These are phyloP conservation scores for Globisporangium perplexum DNA, from an alignment of 352 stramenopile species.

Conservation along the genomic window DNA sequence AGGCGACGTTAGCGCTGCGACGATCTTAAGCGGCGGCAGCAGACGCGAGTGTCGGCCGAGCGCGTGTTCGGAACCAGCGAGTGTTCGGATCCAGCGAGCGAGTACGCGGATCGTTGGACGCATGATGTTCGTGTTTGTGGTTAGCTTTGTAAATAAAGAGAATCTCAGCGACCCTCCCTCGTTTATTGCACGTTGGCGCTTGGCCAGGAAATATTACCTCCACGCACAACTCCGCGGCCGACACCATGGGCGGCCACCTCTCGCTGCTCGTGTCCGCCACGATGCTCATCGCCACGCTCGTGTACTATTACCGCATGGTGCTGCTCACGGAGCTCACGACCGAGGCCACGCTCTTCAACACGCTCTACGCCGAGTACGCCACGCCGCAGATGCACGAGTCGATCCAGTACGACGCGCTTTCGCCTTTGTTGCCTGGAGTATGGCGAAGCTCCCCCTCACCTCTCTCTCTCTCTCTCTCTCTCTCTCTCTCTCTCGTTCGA, in stretches of 20 bases:
- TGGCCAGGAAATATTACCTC: too few species aligned
- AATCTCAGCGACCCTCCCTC: too few species aligned
- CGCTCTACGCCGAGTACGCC: conserved; percentile 66
- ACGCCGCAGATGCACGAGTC: conserved; percentile 53
- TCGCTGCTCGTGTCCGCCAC: conserved; percentile 49
- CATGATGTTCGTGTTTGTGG: too few species aligned
- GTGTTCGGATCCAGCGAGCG: too few species aligned
- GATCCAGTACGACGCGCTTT: conserved; percentile 28
- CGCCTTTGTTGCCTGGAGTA: not conserved
- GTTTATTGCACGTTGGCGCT: too few species aligned
- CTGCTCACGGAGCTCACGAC: conserved; percentile 67
- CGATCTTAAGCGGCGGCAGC: too few species aligned
- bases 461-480: not conserved
- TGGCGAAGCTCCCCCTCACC: not conserved
- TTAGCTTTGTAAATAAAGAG: too few species aligned
- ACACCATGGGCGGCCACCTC: conserved; percentile 28
- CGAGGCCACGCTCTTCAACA: conserved; percentile 68
- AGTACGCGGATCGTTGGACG: too few species aligned
- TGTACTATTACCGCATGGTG: conserved; percentile 76
- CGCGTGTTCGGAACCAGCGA: too few species aligned
- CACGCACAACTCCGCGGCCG: not conserved
- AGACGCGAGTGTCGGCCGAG: too few species aligned
- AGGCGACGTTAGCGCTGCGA: too few species aligned
- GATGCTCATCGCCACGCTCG: conserved; percentile 51
- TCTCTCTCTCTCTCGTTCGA: not conserved